Conservation (phyloP, 768 basidiomycete species). For the Artomyces pyxidatus region DNA sequence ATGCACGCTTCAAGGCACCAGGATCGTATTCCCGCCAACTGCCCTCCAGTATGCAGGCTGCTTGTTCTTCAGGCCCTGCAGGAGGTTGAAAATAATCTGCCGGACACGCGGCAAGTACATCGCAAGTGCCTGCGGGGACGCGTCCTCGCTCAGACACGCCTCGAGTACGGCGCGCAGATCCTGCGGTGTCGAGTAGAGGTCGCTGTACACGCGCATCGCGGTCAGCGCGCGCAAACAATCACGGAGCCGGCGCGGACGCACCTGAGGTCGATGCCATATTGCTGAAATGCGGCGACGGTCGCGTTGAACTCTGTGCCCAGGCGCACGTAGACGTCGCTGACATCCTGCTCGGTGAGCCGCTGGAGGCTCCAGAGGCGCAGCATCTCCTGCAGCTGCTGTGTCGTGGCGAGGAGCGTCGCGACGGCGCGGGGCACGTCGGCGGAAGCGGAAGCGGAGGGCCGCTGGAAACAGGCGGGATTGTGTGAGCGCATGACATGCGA, state of each 20-base stretch:
- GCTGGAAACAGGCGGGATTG: not conserved
- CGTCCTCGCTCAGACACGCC: slow-evolving; percentile 34
- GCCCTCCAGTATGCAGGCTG: slow-evolving; percentile 32
- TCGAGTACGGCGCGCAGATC: slow-evolving; percentile 33
- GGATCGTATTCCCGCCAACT: slow-evolving; percentile 3
- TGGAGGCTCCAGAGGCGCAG: slow-evolving; percentile 61
- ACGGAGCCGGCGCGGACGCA: slow-evolving; percentile 28
- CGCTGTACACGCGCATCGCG: slow-evolving; percentile 21
- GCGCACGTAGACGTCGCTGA: slow-evolving; percentile 85
- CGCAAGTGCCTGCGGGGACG: slow-evolving; percentile 27
- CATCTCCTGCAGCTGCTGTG: slow-evolving; percentile 72
- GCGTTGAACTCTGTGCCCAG: slow-evolving; percentile 86
- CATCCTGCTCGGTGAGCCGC: slow-evolving; percentile 54
- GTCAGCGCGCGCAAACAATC: not conserved
- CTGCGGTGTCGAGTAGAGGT: slow-evolving; percentile 31
- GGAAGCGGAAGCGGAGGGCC: not conserved
- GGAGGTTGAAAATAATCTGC: slow-evolving; percentile 27
- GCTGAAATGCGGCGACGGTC: slow-evolving; percentile 66
- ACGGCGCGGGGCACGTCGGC: slow-evolving; percentile 55
- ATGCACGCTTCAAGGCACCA: slow-evolving; percentile 1
- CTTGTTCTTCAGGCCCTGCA: slow-evolving; percentile 34
- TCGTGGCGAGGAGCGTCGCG: slow-evolving; percentile 63
- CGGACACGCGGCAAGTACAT: slow-evolving; percentile 32
- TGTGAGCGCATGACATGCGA: not conserved
- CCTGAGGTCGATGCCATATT: slow-evolving; percentile 71